These are phyloP conservation scores for Lasiosphaeris hirsuta DNA, from an alignment of 495 filamentous ascomycete species.

Conservation along the genomic window DNA sequence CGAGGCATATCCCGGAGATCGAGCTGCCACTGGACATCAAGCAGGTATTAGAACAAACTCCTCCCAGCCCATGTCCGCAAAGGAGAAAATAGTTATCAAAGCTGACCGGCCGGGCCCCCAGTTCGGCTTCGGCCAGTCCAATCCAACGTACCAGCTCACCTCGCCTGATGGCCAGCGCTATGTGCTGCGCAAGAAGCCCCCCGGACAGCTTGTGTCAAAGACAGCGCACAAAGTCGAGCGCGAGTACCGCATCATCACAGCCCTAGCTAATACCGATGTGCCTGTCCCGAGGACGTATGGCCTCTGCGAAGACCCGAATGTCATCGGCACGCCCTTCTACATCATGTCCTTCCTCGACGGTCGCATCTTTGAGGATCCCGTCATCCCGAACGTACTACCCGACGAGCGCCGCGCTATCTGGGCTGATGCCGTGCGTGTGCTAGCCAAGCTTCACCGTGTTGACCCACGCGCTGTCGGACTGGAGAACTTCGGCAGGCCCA, in stretches of 20 bases:
- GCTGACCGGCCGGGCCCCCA: conserved; percentile 35
- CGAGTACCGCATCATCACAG: conserved; percentile 86
- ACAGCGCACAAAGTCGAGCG: conserved; percentile 95
- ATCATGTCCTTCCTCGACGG: conserved; percentile 94
- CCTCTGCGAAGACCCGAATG: conserved; percentile 73
- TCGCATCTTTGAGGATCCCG: conserved; percentile 84
- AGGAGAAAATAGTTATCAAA: background rate
- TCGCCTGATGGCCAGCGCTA: conserved; percentile 62
- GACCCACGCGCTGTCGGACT: conserved; percentile 62
- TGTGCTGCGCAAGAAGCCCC: conserved; percentile 94
- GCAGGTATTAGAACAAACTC: conserved; percentile 56
- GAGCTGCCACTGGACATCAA: conserved; percentile 78
- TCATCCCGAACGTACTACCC: conserved; percentile 68
- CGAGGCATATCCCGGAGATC: conserved; percentile 71
- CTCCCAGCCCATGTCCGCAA: background rate
- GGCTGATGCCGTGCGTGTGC: conserved; percentile 75
- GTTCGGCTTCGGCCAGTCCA: conserved; percentile 97
- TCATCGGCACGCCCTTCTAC: conserved; percentile 91
- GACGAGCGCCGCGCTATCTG: conserved; percentile 76
- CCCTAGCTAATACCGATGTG: conserved; percentile 73
- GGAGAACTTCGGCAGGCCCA: conserved; percentile 66
- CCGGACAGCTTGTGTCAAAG: conserved; percentile 83
- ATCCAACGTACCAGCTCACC: conserved; percentile 90
- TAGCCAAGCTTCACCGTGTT: conserved; percentile 83
- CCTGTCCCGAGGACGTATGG: conserved; percentile 82